Evolutionary conservation across 129 eudicot species (phyloP).

Genomic region (Gnaphalium uliginosum): DNA sequence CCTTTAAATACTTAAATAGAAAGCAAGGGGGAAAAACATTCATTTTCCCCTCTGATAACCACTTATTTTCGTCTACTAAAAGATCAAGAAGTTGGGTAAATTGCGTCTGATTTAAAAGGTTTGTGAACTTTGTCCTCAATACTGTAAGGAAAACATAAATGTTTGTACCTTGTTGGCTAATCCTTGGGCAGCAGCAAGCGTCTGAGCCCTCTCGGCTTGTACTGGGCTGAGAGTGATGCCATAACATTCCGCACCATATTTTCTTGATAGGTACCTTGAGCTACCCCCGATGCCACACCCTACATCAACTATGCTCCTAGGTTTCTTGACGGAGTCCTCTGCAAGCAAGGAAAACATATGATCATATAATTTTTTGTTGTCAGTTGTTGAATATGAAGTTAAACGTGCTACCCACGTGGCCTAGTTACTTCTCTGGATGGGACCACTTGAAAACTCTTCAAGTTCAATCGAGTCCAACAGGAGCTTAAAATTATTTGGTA

Average conservation of each 20-base stretch:
- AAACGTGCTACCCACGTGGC: no score
- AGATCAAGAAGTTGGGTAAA: no score
- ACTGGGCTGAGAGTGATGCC: conserved; percentile 92
- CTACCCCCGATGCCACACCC: conserved; percentile 98
- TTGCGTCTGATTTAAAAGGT: no score
- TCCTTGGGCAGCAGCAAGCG: conserved; percentile 84
- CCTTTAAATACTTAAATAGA: conserved; percentile 4
- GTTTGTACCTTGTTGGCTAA: conserved; percentile 55
- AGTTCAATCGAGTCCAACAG: no score
- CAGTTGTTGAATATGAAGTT: no score
- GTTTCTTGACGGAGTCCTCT: conserved; percentile 61
- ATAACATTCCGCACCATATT: conserved; percentile 65
- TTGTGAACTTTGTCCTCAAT: not conserved
- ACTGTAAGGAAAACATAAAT: not conserved
- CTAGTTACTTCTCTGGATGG: no score
- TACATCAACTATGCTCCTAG: conserved; percentile 75
- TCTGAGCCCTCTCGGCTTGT: conserved; percentile 81
- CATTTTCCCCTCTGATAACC: not conserved
- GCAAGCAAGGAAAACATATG: conserved; percentile 4
- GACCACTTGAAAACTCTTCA: no score
- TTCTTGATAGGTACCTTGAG: conserved; percentile 73
- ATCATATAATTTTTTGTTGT: no score
- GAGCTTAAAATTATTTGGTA: no score
- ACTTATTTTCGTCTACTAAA: not conserved
- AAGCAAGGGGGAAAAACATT: not conserved